Percentiles rank a stretch among this genome's conserved stretches.
phyloP scores from a whole-genome alignment of 1,284 basidiomycete genomes.

The Apiotrichum siamense region DNA sequence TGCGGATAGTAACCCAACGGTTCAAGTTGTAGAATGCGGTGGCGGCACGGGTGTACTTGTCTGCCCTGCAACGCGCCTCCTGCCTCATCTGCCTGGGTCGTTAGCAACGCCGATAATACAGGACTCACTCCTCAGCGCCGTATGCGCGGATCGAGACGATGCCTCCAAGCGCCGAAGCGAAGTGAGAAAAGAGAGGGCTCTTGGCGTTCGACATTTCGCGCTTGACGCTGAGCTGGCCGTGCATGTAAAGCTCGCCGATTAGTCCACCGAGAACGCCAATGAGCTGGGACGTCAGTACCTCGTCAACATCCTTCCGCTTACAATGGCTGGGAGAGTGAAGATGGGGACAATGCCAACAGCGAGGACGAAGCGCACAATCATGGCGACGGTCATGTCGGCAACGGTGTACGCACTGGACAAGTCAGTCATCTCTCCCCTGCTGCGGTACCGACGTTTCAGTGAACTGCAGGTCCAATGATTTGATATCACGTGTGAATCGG shows the following conservation, averaged over 20 bases:
- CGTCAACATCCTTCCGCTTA: conserved; percentile 10
- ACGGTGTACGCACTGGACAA: conserved; percentile 36
- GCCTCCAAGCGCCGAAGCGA: conserved; percentile 62
- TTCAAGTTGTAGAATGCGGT: conserved; percentile 45
- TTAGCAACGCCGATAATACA: neutral
- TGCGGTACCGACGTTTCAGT: too few relatives aligned
- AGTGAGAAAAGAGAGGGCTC: conserved; percentile 62
- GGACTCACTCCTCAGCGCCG: conserved; percentile 34
- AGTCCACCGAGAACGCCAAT: conserved; percentile 52
- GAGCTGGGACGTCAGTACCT: conserved; percentile 11
- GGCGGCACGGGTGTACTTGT: conserved; percentile 46
- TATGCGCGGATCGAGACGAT: conserved; percentile 52
- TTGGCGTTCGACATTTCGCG: conserved; percentile 61
- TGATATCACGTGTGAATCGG: conserved; percentile 58
- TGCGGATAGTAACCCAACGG: conserved; percentile 44
- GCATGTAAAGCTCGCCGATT: conserved; percentile 55
- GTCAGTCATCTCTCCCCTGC: too few relatives aligned
- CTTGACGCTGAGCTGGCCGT: conserved; percentile 68
- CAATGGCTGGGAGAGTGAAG: conserved; percentile 43
- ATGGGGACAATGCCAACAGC: conserved; percentile 53
- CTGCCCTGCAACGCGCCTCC: conserved; percentile 38
- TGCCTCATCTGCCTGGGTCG: conserved; percentile 23
- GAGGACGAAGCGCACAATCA: conserved; percentile 51
- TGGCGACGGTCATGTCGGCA: conserved; percentile 39
- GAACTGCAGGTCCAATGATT: conserved; percentile 45